phyloP scores from a whole-genome alignment of 148 eudicot genomes.

The Vaccinium vitisidaea region DNA sequence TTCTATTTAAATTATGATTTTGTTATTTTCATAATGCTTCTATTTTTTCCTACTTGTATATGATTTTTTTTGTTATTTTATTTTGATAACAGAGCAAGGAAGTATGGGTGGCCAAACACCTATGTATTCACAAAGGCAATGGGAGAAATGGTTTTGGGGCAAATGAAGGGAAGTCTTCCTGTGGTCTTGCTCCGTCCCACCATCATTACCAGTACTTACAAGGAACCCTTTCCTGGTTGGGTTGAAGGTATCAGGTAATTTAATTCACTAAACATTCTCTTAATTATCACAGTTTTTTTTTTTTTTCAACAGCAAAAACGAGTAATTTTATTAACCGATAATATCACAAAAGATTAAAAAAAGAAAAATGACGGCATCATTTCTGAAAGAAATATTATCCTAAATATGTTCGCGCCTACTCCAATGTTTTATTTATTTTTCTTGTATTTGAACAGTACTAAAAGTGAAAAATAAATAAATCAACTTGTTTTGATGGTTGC shows the following conservation, averaged over 20 bases:
- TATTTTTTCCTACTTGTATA: too few species aligned
- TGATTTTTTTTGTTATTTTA: too few species aligned
- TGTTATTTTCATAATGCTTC: not conserved
- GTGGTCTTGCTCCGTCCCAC: slow-evolving; percentile 81
- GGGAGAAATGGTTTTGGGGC: slow-evolving; percentile 74
- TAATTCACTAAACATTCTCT: not conserved
- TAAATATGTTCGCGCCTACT: not conserved
- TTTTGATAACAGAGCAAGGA: slow-evolving; percentile 42
- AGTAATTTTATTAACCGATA: not conserved
- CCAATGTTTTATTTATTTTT: not conserved
- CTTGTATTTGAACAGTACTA: not conserved
- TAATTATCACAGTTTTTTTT: not conserved
- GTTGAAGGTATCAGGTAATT: slow-evolving; percentile 81
- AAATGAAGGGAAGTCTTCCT: slow-evolving; percentile 50
- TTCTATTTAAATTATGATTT: too few species aligned
- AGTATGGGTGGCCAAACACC: slow-evolving; percentile 91
- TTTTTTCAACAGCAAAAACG: not conserved
- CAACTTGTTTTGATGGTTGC: not conserved
- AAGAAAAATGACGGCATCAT: not conserved
- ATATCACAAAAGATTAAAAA: not conserved
- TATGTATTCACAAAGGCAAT: slow-evolving; percentile 90
- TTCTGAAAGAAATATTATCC: not conserved
- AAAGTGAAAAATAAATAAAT: not conserved
- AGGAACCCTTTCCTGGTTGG: slow-evolving; percentile 95
- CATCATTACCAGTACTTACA: slow-evolving; percentile 73